Percentiles rank a stretch among this genome's conserved stretches.
Evolutionary conservation across 2,329 filamentous ascomycete genomes (phyloP).

Genomic region (Arthrobotrys pseudoclavata): DNA sequence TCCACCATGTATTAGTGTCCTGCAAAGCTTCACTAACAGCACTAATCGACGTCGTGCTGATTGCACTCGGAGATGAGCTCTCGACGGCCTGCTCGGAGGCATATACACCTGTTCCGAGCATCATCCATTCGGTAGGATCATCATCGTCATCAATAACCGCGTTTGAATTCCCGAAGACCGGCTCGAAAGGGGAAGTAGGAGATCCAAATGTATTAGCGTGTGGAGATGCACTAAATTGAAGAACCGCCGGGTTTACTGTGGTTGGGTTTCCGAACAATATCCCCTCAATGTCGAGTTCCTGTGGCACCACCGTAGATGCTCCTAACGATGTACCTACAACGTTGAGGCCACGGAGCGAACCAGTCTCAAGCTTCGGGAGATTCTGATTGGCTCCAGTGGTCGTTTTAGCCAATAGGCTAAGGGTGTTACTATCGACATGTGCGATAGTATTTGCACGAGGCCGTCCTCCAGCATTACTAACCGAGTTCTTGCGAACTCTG

Average conservation of each 20-base stretch:
- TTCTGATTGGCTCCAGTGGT: slow-evolving; percentile 63
- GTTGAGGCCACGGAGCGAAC: slow-evolving; percentile 71
- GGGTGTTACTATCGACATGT: slow-evolving; percentile 82
- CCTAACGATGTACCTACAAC: slow-evolving; percentile 75
- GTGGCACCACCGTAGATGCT: slow-evolving; percentile 82
- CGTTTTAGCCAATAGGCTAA: slow-evolving; percentile 72
- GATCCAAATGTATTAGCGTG: slow-evolving; percentile 67
- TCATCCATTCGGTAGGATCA: slow-evolving; percentile 81
- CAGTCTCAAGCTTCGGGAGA: slow-evolving; percentile 85
- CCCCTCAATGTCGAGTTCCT: slow-evolving; percentile 78
- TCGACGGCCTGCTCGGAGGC: slow-evolving; percentile 73
- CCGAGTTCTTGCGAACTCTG: slow-evolving; percentile 91
- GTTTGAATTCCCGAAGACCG: slow-evolving; percentile 64
- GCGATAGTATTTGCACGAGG: slow-evolving; percentile 96
- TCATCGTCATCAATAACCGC: slow-evolving; percentile 72
- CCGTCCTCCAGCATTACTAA: slow-evolving; percentile 75
- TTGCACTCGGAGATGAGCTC: slow-evolving; percentile 93
- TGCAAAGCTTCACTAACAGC: slow-evolving; percentile 92
- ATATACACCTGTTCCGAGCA: slow-evolving; percentile 65
- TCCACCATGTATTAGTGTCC: slow-evolving; percentile 72
- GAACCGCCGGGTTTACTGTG: slow-evolving; percentile 78
- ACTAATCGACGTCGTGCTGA: slow-evolving; percentile 93
- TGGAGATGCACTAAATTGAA: slow-evolving; percentile 87
- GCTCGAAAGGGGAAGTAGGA: slow-evolving; percentile 64
- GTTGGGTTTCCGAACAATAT: slow-evolving; percentile 76